A percentile compares a stretch with the other conserved stretches of the same genome.
Conservation (phyloP, 1,284 basidiomycete genomes). For the Naganishia liquefaciens region DNA sequence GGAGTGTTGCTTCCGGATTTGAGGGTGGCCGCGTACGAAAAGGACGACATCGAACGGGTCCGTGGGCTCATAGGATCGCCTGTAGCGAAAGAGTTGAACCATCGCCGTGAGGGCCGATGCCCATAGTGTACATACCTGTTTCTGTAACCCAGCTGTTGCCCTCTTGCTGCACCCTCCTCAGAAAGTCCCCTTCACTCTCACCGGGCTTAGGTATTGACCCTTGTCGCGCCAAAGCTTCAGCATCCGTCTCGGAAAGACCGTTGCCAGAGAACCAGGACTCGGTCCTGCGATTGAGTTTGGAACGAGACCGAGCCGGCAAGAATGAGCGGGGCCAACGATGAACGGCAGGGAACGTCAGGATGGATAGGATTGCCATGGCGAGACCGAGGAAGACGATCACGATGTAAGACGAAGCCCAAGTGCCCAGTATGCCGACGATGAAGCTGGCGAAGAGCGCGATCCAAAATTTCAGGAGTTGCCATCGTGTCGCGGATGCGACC, state of each 20-base stretch:
- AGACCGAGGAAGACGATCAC: neutral
- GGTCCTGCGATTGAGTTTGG: neutral
- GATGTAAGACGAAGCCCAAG: conserved; percentile 19
- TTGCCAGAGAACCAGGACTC: conserved; percentile 27
- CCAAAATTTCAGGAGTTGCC: neutral
- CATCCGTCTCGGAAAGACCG: neutral
- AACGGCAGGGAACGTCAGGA: neutral
- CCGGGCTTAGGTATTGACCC: conserved; percentile 5
- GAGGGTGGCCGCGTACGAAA: neutral
- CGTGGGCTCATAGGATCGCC: neutral
- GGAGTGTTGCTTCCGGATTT: neutral
- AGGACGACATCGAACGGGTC: conserved; percentile 8
- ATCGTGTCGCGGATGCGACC: neutral
- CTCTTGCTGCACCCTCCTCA: conserved; percentile 20
- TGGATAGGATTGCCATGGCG: neutral
- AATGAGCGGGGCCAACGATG: neutral
- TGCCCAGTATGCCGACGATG: conserved; percentile 10
- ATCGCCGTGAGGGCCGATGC: no score
- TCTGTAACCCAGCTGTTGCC: conserved; percentile 31
- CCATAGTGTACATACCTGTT: conserved; percentile 8
- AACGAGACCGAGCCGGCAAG: no score
- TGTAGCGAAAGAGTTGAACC: neutral
- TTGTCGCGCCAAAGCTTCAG: neutral
- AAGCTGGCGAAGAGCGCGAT: neutral
- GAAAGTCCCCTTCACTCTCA: conserved; percentile 17